These are phyloP conservation scores for Aquilaria agallochum DNA, from an alignment of 441 rosid species.

Conservation along the genomic window DNA sequence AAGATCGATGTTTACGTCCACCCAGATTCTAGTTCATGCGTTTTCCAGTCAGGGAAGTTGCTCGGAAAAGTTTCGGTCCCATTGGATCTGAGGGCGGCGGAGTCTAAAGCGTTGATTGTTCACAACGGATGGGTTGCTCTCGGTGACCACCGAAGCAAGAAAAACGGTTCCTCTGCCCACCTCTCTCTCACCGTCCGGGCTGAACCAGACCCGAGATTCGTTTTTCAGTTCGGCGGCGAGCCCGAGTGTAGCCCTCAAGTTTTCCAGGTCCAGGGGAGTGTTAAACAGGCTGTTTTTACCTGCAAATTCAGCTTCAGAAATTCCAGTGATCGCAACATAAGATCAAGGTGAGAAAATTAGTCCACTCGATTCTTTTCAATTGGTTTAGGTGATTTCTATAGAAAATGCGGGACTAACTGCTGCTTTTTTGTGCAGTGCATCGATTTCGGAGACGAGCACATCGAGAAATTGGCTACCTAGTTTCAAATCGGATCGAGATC, in stretches of 20 bases:
- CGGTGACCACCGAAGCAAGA: conserved; percentile 21
- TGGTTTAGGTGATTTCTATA: conserved; percentile 9
- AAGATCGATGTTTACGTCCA: conserved; percentile 32
- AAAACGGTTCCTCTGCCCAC: conserved; percentile 22
- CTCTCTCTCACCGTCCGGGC: conserved; percentile 35
- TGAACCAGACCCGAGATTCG: conserved; percentile 65
- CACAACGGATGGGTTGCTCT: conserved; percentile 53
- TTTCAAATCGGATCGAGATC: conserved; percentile 48
- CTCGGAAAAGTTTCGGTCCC: conserved; percentile 38
- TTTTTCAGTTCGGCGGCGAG: conserved; percentile 58
- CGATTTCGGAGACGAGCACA: conserved; percentile 42
- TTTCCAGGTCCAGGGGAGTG: conserved; percentile 62
- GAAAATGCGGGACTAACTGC: conserved; percentile 1
- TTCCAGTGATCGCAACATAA: conserved; percentile 34
- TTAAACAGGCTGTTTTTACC: conserved; percentile 63
- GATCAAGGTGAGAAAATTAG: conserved; percentile 32
- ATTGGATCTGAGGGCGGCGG: conserved; percentile 38
- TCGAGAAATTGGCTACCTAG: conserved; percentile 57
- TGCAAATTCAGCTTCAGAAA: conserved; percentile 59
- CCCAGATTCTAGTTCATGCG: conserved; percentile 23
- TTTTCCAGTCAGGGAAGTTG: conserved; percentile 30
- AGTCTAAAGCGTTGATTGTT: conserved; percentile 25
- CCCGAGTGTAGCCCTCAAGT: conserved; percentile 73
- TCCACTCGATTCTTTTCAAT: not conserved
- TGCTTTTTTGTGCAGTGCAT: conserved; percentile 39